Base-by-base conservation (phyloP, 768 basidiomycete genomes). In the Mycena leptocephala region DNA sequence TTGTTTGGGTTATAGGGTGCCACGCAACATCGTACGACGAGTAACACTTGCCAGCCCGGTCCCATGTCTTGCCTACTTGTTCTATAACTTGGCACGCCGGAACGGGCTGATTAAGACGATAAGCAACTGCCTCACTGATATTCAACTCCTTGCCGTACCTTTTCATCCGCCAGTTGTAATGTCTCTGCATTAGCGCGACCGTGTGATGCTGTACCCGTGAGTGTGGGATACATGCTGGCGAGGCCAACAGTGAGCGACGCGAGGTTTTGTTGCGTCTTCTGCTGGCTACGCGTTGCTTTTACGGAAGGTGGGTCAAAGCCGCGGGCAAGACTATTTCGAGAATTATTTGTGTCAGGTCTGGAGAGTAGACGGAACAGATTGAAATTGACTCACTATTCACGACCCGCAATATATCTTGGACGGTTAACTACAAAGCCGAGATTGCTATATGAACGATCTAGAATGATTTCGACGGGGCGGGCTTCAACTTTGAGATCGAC, bases 361-460 rank as follows among this genome's bases (percentile, higher is more conserved):
- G n/a, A n/a, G n/a, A n/a, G n/a, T n/a, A n/a, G n/a, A n/a, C n/a
- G n/a, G n/a, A n/a, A n/a, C n/a, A n/a, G n/a, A n/a, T n/a, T n/a
- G n/a, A n/a, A n/a, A n/a, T 53, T 51, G 0, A 14, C 62, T 41
- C 20, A 73, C 64, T 65, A 73, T 46, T 56, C 32, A 9, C 64
- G 72, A 14, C 32, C 64, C 1, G 56, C 56, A 37, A 73, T 73
- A 8, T 48, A 66, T 1, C 48, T 43, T 22, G 53, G 30, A 24
- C 41, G 39, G 11, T 58, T 28, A 0, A 59, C 63, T 5, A 66
- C 10, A 24, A 73, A 66, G 1, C 72, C 72, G 28, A 73, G 39
- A 59, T 73, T 73, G 53, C 63, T 59, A 26, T 73, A 73, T 26
- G 72, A 73, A 5, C 72, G 72, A 59, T 73, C 72, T 3, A 66